Conservation (phyloP, 257 asterid species). For the Solanum pennellii region DNA sequence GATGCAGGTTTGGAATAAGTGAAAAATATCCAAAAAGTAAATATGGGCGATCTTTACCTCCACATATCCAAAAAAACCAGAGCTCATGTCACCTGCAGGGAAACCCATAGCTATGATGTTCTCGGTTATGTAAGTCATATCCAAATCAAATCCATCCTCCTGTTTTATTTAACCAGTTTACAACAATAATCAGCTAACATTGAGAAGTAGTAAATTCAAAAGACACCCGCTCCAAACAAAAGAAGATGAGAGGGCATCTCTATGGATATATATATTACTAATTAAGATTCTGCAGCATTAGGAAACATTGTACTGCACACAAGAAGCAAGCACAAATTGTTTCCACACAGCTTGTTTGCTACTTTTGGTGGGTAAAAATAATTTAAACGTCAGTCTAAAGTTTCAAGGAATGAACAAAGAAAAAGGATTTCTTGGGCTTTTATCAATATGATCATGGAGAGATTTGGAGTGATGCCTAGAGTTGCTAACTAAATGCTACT, state of each 20-base stretch:
- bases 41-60: slow-evolving; percentile 44
- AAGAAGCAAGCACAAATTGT: background rate
- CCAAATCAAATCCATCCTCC: slow-evolving; percentile 98
- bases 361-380: background rate
- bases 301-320: background rate
- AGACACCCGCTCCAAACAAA: background rate
- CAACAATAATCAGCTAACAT: background rate
- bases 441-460: background rate
- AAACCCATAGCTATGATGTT: slow-evolving; percentile 95
- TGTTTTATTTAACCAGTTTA: slow-evolving; percentile 8
- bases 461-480: background rate
- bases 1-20: background rate
- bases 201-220: background rate
- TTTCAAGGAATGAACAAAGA: background rate
- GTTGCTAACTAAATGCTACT: background rate
- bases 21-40: background rate
- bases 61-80: slow-evolving; percentile 90
- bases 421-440: background rate
- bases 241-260: background rate
- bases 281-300: background rate
- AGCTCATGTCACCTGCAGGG: slow-evolving; percentile 97
- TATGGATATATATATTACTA: background rate
- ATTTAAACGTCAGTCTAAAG: background rate
- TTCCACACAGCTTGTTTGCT: background rate
- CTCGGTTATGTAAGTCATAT: slow-evolving; percentile 78